These are phyloP conservation scores for Solanum sejunctum DNA, from an alignment of 257 asterid species.

Conservation along the genomic window DNA sequence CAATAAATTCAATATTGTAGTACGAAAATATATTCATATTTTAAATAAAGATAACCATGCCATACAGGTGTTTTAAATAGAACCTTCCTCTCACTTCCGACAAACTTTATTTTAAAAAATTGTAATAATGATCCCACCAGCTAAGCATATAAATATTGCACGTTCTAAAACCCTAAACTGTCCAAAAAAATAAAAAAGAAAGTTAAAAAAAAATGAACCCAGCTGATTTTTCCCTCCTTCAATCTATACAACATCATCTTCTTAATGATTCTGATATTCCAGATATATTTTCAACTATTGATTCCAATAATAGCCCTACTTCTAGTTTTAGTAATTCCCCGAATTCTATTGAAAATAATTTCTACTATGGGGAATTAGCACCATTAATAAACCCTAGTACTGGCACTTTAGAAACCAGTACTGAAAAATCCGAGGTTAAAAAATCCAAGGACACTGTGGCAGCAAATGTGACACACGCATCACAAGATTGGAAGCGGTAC, in stretches of 20 bases:
- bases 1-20: not conserved
- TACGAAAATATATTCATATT: not conserved
- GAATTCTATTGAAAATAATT: not conserved
- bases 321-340: not conserved
- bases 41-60: not conserved
- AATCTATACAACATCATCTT: conserved; percentile 28
- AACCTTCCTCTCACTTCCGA: not conserved
- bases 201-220: not conserved
- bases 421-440: not conserved
- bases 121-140: not conserved
- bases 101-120: not conserved
- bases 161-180: not conserved
- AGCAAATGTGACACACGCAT: not conserved
- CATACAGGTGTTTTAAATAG: not conserved
- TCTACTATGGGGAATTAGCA: not conserved
- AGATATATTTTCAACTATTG: not conserved
- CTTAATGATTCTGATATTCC: conserved; percentile 15
- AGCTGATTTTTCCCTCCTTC: conserved; percentile 9
- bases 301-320: not conserved
- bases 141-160: not conserved
- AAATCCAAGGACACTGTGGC: not conserved
- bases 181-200: too few relatives aligned
- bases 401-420: not conserved
- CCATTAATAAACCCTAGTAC: not conserved
- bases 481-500: conserved; percentile 7